Conservation (phyloP, 2,329 filamentous ascomycete genomes). For the Lasiodiplodia hormozganensis region DNA sequence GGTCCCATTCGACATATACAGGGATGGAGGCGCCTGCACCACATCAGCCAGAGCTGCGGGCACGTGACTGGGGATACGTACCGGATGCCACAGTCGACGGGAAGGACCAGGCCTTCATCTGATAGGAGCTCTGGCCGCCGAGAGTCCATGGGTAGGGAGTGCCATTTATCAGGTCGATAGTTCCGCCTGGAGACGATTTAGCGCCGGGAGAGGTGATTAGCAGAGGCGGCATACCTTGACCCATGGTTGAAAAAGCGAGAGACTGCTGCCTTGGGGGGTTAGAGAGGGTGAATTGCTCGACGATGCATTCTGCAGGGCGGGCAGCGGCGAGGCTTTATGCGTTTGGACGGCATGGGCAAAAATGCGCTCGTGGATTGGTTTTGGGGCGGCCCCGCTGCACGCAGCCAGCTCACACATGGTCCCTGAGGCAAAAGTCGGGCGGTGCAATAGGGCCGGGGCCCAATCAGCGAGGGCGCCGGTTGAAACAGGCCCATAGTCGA, state of each 20-base stretch:
- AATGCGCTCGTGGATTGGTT: conserved; percentile 8
- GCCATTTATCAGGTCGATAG: conserved; percentile 49
- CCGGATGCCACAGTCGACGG: conserved; percentile 40
- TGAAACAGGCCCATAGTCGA: conserved; percentile 15
- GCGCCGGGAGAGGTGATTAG: background rate
- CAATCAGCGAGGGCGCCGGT: conserved; percentile 9
- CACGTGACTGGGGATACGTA: conserved; percentile 27
- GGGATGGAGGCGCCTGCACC: conserved; percentile 38
- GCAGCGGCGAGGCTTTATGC: background rate
- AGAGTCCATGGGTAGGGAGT: conserved; percentile 48
- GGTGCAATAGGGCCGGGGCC: background rate
- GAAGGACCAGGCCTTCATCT: conserved; percentile 49
- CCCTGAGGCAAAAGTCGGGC: conserved; percentile 13
- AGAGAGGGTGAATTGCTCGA: conserved; percentile 2
- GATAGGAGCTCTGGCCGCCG: conserved; percentile 41
- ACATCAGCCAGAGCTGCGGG: background rate
- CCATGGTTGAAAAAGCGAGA: conserved; percentile 17
- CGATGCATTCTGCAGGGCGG: conserved; percentile 3
- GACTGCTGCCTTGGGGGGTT: background rate
- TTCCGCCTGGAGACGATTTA: conserved; percentile 39
- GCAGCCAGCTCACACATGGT: conserved; percentile 11
- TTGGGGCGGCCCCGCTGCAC: conserved; percentile 6
- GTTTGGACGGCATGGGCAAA: background rate
- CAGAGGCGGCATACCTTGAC: conserved; percentile 26
- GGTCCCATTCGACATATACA: conserved; percentile 43